A percentile compares a stretch with the other conserved stretches of the same genome.
These are phyloP conservation scores for Aspergillus campestris DNA, from an alignment of 495 filamentous ascomycete species.

Conservation along the genomic window DNA sequence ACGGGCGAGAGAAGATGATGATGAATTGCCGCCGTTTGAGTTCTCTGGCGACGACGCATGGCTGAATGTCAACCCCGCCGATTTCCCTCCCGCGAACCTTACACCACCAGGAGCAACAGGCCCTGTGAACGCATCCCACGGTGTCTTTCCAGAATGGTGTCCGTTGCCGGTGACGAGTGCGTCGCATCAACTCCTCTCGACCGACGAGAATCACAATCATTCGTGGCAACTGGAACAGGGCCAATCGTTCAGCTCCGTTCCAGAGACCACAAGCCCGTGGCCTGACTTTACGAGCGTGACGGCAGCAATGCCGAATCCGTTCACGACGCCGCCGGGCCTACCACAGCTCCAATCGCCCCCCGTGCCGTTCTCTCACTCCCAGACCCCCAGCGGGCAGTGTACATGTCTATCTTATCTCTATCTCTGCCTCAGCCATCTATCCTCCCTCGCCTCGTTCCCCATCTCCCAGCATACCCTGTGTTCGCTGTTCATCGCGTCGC, in stretches of 20 bases:
- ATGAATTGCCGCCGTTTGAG: constrained; percentile 9
- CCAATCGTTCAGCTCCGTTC: constrained; percentile 19
- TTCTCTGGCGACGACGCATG: constrained; percentile 14
- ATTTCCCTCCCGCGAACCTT: constrained; percentile 8
- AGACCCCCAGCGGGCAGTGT: constrained; percentile 24
- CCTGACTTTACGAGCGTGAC: constrained; percentile 37
- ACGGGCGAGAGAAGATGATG: constrained; percentile 26
- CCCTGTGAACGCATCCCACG: constrained; percentile 13
- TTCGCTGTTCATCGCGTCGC: constrained; percentile 49
- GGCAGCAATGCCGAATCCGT: constrained; percentile 26
- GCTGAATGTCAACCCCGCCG: constrained; percentile 15
- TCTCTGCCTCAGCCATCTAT: constrained; percentile 37
- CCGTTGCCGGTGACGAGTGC: constrained; percentile 10
- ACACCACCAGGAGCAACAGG: constrained; percentile 1
- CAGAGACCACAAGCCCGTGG: constrained; percentile 30
- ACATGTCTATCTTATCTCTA: constrained; percentile 40
- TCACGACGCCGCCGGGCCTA: constrained; percentile 17
- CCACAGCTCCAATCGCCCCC: constrained; percentile 18
- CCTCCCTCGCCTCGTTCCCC: constrained; percentile 34
- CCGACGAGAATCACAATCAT: constrained; percentile 22
- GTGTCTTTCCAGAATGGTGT: constrained; percentile 21
- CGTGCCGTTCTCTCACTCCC: constrained; percentile 17
- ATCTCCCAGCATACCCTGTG: constrained; percentile 41
- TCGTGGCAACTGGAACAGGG: constrained; percentile 19
- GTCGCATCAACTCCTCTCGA: constrained; percentile 13